These are phyloP conservation scores for Talaromyces sp. DNA, from an alignment of 2,329 filamentous ascomycete genomes.

Conservation along the genomic window DNA sequence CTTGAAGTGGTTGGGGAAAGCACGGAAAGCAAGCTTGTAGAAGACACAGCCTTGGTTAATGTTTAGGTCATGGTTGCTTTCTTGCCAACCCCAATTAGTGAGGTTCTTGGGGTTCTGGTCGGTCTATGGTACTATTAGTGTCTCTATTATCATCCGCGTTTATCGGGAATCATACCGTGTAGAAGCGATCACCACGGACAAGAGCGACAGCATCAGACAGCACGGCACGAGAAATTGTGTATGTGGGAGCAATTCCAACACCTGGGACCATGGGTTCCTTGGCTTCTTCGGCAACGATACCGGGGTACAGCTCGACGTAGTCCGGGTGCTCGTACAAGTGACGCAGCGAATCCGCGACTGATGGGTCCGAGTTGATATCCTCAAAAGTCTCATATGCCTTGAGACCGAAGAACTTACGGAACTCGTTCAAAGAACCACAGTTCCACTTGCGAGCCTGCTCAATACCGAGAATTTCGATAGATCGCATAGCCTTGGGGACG, in stretches of 20 bases:
- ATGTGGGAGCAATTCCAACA: conserved; percentile 34
- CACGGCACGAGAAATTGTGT: conserved; percentile 36
- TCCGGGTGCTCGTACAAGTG: conserved; percentile 61
- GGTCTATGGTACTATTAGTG: conserved; percentile 20
- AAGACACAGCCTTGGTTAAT: conserved; percentile 79
- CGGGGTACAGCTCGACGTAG: conserved; percentile 66
- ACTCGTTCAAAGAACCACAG: conserved; percentile 46
- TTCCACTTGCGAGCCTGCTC: conserved; percentile 69
- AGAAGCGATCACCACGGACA: conserved; percentile 65
- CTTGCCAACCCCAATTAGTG: conserved; percentile 80
- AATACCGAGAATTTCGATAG: conserved; percentile 75
- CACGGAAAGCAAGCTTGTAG: conserved; percentile 76
- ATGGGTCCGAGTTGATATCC: conserved; percentile 55
- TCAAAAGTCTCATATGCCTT: conserved; percentile 54
- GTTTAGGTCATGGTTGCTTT: conserved; percentile 66
- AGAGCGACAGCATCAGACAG: conserved; percentile 42
- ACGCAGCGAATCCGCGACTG: conserved; percentile 54
- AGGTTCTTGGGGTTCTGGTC: conserved; percentile 70
- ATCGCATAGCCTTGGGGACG: conserved; percentile 67
- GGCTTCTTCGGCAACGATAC: conserved; percentile 49
- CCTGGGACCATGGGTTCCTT: conserved; percentile 35
- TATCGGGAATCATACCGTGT: conserved; percentile 47
- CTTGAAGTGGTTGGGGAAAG: conserved; percentile 76
- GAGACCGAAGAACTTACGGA: conserved; percentile 60
- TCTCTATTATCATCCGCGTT: background rate